Conservation (phyloP, 1,284 basidiomycete genomes). For the Cystobasidium sp. region DNA sequence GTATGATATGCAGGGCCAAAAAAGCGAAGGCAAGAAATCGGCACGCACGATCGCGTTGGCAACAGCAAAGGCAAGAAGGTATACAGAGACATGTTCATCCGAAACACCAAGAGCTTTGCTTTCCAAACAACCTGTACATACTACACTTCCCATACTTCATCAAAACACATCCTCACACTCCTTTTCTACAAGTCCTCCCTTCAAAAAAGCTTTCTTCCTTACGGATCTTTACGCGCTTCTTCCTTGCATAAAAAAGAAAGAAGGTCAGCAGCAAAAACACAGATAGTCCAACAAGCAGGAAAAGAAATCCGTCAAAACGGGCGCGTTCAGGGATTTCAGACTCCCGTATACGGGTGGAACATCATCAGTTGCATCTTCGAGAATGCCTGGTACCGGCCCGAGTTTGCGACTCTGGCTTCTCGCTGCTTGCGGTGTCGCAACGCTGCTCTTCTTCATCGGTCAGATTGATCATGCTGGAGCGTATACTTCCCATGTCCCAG, state of each 20-base stretch:
- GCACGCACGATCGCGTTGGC: too few relatives aligned
- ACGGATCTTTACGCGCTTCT: not conserved
- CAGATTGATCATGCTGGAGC: conserved; percentile 26
- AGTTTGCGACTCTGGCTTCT: not conserved
- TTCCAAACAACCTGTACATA: not conserved
- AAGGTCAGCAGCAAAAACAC: too few relatives aligned
- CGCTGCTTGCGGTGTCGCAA: not conserved
- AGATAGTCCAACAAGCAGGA: not conserved
- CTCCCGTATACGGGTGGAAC: not conserved
- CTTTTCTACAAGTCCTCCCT: too few relatives aligned
- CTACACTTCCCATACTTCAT: too few relatives aligned
- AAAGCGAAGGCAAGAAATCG: too few relatives aligned
- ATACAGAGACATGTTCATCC: not conserved
- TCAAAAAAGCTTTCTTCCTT: not conserved
- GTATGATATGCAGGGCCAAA: too few relatives aligned
- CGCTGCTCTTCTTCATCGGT: conserved; percentile 3
- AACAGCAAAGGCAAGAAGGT: too few relatives aligned
- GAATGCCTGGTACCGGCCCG: not conserved
- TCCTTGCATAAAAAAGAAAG: not conserved
- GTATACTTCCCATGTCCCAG: conserved; percentile 13
- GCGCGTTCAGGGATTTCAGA: not conserved
- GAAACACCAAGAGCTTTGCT: too few relatives aligned
- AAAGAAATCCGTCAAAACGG: not conserved
- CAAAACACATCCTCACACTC: too few relatives aligned
- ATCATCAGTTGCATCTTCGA: not conserved